phyloP scores from a whole-genome alignment of 2,329 filamentous ascomycete species.

The Ophiostoma tasmaniense region DNA sequence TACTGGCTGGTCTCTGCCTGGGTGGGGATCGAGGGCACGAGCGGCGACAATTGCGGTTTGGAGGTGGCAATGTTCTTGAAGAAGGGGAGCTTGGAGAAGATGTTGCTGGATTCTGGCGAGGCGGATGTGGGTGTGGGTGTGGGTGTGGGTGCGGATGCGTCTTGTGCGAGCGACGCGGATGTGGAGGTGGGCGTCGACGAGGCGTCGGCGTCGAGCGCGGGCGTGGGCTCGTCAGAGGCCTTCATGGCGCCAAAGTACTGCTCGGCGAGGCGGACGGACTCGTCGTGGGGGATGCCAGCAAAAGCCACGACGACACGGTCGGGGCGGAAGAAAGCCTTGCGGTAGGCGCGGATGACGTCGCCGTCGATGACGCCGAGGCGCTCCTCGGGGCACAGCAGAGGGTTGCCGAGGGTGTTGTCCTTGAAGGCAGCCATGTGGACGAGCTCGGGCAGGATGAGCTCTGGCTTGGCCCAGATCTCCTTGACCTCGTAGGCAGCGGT shows the following conservation, averaged over 20 bases:
- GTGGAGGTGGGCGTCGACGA: conserved; percentile 14
- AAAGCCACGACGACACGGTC: conserved; percentile 93
- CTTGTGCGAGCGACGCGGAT: conserved; percentile 13
- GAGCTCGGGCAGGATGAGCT: conserved; percentile 88
- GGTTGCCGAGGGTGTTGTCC: conserved; percentile 92
- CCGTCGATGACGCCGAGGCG: conserved; percentile 66
- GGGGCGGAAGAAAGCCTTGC: conserved; percentile 75
- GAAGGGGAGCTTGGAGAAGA: conserved; percentile 70
- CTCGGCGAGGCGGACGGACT: conserved; percentile 71
- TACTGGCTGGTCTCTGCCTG: conserved; percentile 48
- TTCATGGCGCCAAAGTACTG: conserved; percentile 90
- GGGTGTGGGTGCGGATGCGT: not conserved
- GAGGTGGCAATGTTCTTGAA: conserved; percentile 82
- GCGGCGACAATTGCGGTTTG: conserved; percentile 52
- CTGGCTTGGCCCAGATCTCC: conserved; percentile 96
- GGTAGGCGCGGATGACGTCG: conserved; percentile 66
- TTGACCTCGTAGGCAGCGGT: conserved; percentile 93
- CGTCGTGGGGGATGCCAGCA: conserved; percentile 75
- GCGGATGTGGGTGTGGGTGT: conserved; percentile 24
- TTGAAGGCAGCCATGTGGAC: conserved; percentile 94
- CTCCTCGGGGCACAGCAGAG: conserved; percentile 82
- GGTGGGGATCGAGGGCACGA: conserved; percentile 37
- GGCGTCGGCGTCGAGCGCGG: conserved; percentile 24
- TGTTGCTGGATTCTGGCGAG: conserved; percentile 40
- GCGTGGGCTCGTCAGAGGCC: conserved; percentile 33